Conservation (phyloP, 371 early-diverging fungal genomes). For the Phascolomyces articulosus region DNA sequence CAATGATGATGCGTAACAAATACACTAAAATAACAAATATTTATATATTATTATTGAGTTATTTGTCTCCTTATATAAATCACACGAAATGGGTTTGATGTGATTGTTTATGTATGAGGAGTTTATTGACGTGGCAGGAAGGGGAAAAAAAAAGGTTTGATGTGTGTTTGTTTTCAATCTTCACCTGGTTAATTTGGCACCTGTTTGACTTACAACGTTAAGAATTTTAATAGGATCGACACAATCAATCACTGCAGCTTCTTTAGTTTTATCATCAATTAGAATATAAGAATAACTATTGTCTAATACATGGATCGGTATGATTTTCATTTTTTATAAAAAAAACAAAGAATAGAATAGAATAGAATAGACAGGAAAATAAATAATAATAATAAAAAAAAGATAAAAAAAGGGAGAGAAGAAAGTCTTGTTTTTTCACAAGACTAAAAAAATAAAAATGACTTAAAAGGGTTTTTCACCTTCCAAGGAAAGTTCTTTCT, state of each 20-base stretch:
- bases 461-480: neutral
- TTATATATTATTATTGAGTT: neutral
- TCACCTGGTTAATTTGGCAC: conserved; percentile 56
- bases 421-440: too few relatives aligned
- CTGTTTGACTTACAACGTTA: conserved; percentile 21
- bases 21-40: too few relatives aligned
- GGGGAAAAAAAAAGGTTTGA: too few relatives aligned
- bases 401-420: neutral
- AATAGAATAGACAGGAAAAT: too few relatives aligned
- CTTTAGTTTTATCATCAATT: conserved; percentile 67
- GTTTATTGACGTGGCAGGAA: too few relatives aligned
- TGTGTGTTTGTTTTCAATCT: neutral
- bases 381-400: too few relatives aligned
- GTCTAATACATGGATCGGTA: conserved; percentile 22
- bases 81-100: neutral
- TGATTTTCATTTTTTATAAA: conserved; percentile 18
- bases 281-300: conserved; percentile 74
- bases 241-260: conserved; percentile 62
- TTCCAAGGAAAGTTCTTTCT: neutral
- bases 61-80: neutral
- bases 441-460: conserved; percentile 3
- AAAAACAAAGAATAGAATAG: neutral
- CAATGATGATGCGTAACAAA: conserved; percentile 81
- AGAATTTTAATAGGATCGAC: conserved; percentile 60
- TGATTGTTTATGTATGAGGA: too few relatives aligned